phyloP scores from a whole-genome alignment of 306 rosid species.

The Sechiopsis laciniata region DNA sequence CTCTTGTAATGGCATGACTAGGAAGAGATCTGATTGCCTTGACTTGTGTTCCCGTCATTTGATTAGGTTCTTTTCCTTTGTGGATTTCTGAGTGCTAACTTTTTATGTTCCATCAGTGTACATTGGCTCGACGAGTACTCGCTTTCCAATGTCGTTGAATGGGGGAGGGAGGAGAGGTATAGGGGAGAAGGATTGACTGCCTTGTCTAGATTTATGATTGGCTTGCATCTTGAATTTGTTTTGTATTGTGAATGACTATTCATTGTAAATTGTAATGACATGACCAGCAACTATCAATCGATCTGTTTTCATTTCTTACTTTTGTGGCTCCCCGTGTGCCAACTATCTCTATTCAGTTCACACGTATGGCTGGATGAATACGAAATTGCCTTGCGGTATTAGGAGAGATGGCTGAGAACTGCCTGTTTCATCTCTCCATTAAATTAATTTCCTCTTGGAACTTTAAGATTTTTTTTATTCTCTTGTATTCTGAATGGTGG shows the following conservation, averaged over 20 bases:
- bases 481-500: not conserved
- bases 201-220: not conserved
- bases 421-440: not conserved
- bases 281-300: not conserved
- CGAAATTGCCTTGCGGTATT: not conserved
- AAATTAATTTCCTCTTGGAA: not conserved
- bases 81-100: constrained; percentile 10
- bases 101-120: not conserved
- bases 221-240: constrained; percentile 9
- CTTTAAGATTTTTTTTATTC: not conserved
- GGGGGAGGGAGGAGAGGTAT: not conserved
- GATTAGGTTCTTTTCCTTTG: not conserved
- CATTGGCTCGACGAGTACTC: not conserved
- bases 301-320: not conserved
- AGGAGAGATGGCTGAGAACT: not conserved
- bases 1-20: not conserved
- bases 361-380: not conserved
- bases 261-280: not conserved
- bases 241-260: not conserved
- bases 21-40: no score
- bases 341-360: not conserved
- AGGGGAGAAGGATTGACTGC: not conserved
- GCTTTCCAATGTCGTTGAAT: not conserved
- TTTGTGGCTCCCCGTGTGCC: no score
- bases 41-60: not conserved